Conservation (phyloP, 257 asterid species). For the Handroanthus guayacan region DNA sequence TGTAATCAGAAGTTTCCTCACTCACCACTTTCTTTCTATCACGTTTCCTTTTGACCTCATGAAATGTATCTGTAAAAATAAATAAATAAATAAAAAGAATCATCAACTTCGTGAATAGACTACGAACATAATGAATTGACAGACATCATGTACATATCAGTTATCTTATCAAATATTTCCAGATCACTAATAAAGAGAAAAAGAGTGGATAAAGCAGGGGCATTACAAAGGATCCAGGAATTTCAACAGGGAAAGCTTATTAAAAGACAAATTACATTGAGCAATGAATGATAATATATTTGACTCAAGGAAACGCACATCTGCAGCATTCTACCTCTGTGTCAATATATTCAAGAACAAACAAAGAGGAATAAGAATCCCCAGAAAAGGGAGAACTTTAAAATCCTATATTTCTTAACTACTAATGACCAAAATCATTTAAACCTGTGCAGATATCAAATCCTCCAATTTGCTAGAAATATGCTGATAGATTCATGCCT, state of each 20-base stretch:
- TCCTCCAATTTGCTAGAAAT: neutral
- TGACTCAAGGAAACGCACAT: neutral
- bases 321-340: neutral
- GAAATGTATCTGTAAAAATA: slow-evolving; percentile 64
- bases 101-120: neutral
- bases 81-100: neutral
- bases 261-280: neutral
- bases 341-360: neutral
- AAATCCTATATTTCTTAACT: neutral
- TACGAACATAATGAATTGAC: neutral
- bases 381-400: neutral
- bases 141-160: neutral
- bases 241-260: neutral
- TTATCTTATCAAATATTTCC: neutral
- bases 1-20: neutral
- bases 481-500: neutral
- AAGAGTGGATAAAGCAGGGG: neutral
- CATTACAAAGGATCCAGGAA: neutral
- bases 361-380: neutral
- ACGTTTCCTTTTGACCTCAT: slow-evolving; percentile 65
- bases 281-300: neutral
- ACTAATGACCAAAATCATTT: neutral
- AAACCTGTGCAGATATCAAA: neutral
- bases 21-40: slow-evolving; percentile 61
- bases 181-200: slow-evolving; percentile 14